Evolutionary conservation across 306 rosid species (phyloP).

Genomic region (Bauhinia variegata): DNA sequence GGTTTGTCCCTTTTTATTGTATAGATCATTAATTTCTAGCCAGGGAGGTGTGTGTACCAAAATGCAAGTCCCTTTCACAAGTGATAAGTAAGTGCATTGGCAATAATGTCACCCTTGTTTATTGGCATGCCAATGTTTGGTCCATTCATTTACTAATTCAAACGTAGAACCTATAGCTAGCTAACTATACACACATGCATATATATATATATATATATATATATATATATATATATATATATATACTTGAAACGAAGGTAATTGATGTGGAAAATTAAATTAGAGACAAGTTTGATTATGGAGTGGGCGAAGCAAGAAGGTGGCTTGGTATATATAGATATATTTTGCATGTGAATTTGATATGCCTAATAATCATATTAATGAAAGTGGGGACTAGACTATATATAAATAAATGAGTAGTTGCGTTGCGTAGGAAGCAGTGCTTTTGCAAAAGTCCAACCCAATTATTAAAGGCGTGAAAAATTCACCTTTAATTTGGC

Average conservation of each 20-base stretch:
- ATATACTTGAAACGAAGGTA: too few relatives aligned
- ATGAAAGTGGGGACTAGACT: constrained; percentile 39
- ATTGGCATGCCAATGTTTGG: constrained; percentile 38
- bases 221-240: too few relatives aligned
- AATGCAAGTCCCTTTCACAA: constrained; percentile 46
- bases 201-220: too few relatives aligned
- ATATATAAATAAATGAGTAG: too few relatives aligned
- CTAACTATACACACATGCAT: not conserved
- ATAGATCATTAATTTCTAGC: too few relatives aligned
- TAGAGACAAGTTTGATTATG: too few relatives aligned
- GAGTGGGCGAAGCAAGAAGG: too few relatives aligned
- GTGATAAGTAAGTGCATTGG: constrained; percentile 45
- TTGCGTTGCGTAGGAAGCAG: constrained; percentile 58
- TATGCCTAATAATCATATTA: too few relatives aligned
- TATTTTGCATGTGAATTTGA: too few relatives aligned
- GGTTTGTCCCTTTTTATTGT: too few relatives aligned
- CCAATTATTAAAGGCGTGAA: constrained; percentile 49
- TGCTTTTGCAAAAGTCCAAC: constrained; percentile 31
- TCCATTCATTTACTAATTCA: constrained; percentile 41
- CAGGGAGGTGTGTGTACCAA: constrained; percentile 12
- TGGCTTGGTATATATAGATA: too few relatives aligned
- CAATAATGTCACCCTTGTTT: constrained; percentile 44
- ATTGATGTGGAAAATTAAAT: too few relatives aligned
- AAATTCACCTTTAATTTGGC: constrained; percentile 22
- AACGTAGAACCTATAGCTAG: constrained; percentile 15